These are phyloP conservation scores for Penicillium sp. DNA, from an alignment of 2,329 filamentous ascomycete species.

Conservation along the genomic window DNA sequence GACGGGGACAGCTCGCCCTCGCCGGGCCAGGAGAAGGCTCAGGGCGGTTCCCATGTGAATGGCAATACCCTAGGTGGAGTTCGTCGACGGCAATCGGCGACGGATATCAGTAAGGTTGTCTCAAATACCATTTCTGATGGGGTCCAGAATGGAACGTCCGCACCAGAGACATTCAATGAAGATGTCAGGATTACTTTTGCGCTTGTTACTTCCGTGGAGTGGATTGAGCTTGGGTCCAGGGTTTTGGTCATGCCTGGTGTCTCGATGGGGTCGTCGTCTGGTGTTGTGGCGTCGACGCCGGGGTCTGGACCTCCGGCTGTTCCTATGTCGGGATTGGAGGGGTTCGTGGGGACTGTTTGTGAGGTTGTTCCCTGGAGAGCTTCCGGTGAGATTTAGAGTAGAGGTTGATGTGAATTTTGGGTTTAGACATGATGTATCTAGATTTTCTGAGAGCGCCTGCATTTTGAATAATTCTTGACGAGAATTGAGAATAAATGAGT, in stretches of 20 bases:
- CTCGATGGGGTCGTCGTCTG: constrained; percentile 52
- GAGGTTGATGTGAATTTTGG: background rate
- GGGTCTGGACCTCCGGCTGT: constrained; percentile 51
- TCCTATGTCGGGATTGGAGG: constrained; percentile 59
- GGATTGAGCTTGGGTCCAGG: constrained; percentile 59
- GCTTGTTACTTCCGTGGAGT: constrained; percentile 63
- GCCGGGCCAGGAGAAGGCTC: constrained; percentile 9
- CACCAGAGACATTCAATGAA: constrained; percentile 24
- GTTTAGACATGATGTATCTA: background rate
- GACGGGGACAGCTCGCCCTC: constrained; percentile 39
- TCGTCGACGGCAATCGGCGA: constrained; percentile 15
- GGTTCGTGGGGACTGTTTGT: constrained; percentile 60
- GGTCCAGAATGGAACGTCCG: constrained; percentile 13
- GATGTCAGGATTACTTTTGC: constrained; percentile 57
- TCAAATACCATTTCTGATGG: constrained; percentile 11
- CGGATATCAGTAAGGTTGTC: constrained; percentile 35
- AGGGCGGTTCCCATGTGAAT: background rate
- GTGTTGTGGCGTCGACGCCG: constrained; percentile 52
- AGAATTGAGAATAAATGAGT: background rate
- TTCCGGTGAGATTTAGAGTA: constrained; percentile 4
- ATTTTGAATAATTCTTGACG: background rate
- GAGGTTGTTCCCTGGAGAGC: constrained; percentile 32
- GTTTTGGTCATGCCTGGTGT: constrained; percentile 65
- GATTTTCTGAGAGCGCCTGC: background rate
- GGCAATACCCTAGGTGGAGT: constrained; percentile 2